phyloP scores from a whole-genome alignment of 176 grass and related monocot species.

The Lolium perenne region DNA sequence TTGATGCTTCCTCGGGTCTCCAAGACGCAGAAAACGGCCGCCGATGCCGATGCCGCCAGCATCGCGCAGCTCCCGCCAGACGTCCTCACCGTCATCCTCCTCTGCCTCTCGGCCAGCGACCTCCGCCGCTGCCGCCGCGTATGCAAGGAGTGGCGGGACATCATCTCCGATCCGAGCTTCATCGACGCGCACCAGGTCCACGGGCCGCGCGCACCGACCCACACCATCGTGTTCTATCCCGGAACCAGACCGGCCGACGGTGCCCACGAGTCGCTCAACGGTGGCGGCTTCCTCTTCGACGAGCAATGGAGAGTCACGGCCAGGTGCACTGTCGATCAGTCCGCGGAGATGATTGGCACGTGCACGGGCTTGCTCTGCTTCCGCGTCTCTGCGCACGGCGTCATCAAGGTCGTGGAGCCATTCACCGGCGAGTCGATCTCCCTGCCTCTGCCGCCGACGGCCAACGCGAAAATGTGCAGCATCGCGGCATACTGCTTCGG shows the following conservation, averaged over 20 bases:
- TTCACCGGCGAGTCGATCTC: neutral
- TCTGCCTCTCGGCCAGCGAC: neutral
- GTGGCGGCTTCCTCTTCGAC: slow-evolving; percentile 17
- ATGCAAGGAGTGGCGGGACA: neutral
- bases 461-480: neutral
- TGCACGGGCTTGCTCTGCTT: slow-evolving; percentile 22
- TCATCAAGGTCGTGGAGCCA: neutral
- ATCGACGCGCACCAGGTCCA: neutral
- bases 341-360: neutral
- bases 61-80: neutral
- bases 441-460: neutral
- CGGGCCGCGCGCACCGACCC: neutral
- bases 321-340: neutral
- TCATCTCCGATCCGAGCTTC: neutral
- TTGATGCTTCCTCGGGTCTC: neutral
- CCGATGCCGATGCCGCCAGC: neutral
- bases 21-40: neutral
- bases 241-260: neutral
- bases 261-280: neutral
- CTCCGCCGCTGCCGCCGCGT: neutral
- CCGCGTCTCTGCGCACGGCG: neutral
- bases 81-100: neutral
- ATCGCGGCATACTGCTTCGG: slow-evolving; percentile 9
- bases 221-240: slow-evolving; percentile 14
- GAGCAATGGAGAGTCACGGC: neutral